phyloP scores from a whole-genome alignment of 148 eudicot species.

The Pouteria glomerata region DNA sequence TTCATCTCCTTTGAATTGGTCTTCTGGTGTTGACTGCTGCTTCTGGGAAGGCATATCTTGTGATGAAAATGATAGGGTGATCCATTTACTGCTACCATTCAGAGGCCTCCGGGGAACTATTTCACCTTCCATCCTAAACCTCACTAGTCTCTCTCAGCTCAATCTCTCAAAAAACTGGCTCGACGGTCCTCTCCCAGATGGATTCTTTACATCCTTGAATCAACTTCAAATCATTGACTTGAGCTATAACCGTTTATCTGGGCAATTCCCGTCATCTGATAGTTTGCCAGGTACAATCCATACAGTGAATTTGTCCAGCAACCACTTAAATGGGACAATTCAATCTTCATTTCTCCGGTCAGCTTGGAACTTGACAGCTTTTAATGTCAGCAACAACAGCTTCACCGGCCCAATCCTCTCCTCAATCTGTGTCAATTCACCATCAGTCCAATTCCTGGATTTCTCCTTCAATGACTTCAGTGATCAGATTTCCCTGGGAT shows the following conservation, averaged over 20 bases:
- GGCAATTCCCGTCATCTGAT: conserved; percentile 30
- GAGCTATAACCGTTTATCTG: conserved; percentile 56
- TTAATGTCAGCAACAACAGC: conserved; percentile 55
- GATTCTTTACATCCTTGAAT: conserved; percentile 52
- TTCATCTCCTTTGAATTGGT: conserved; percentile 47
- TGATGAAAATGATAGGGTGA: conserved; percentile 39
- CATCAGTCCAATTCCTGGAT: conserved; percentile 47
- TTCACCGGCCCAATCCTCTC: conserved; percentile 56
- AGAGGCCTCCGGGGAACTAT: conserved; percentile 48
- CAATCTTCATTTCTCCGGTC: conserved; percentile 30
- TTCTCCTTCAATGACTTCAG: conserved; percentile 50
- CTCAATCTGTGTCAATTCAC: conserved; percentile 37
- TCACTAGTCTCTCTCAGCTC: conserved; percentile 46
- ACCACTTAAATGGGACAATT: conserved; percentile 48
- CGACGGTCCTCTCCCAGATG: conserved; percentile 53
- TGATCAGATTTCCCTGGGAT: conserved; percentile 42
- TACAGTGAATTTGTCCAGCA: conserved; percentile 48
- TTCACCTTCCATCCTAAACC: conserved; percentile 38
- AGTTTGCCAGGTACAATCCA: conserved; percentile 36
- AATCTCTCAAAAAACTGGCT: conserved; percentile 61
- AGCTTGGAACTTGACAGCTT: conserved; percentile 41
- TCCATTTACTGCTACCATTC: conserved; percentile 38
- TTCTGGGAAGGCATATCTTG: conserved; percentile 73
- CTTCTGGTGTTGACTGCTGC: conserved; percentile 50
- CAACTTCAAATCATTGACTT: conserved; percentile 50